Base-by-base conservation (phyloP, 2,329 filamentous ascomycete genomes). In the Alternaria sp. region DNA sequence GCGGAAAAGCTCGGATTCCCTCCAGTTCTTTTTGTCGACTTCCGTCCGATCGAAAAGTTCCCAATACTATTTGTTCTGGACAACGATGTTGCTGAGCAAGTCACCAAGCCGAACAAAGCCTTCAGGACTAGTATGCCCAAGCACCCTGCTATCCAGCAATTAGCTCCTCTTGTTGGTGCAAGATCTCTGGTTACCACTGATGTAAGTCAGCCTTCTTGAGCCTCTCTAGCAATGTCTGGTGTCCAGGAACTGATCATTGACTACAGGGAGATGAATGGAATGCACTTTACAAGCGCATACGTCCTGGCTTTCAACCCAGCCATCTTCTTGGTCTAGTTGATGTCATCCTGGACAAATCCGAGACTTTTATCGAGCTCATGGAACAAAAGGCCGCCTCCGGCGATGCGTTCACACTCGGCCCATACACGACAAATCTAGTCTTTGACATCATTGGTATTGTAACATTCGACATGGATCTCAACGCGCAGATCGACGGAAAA, bases 301-400 rank as follows among this genome's bases (percentile, higher is more conserved):
- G 57, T 0, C 66, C 66, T 7, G 66, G 64, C 3, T 67, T 68
- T 24, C 55, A 60, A 34, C 64, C 64, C 3, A 47, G 56, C 2
- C 64, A 68, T 49, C 60, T 68, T 4, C 57, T 67, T 14, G 46
- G 39, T 11, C 53, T 67, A 5, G 64, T 68, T 1, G 44, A 58
- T 7, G 55, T 63, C 28, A 72, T 78, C 18, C 48, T 78, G 0
- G 72, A 78, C 14, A 72, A 77, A 42, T 54, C 59, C 9, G 52
- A 66, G 11, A 58, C 60, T 0, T 77, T 75, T 47, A 62, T 65
- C 41, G 58, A 68, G 7, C 64, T 64, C 30, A 61, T 73, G 48
- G 58, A 64, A 8, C 22, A 66, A 11, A 64, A 60, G n/a, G 68
- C 63, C 7, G 24, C 32, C 8, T 54, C 43, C 0, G 47, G 55